These are phyloP conservation scores for Trichoderma semiorbis DNA, from an alignment of 2,329 filamentous ascomycete genomes.

Conservation along the genomic window DNA sequence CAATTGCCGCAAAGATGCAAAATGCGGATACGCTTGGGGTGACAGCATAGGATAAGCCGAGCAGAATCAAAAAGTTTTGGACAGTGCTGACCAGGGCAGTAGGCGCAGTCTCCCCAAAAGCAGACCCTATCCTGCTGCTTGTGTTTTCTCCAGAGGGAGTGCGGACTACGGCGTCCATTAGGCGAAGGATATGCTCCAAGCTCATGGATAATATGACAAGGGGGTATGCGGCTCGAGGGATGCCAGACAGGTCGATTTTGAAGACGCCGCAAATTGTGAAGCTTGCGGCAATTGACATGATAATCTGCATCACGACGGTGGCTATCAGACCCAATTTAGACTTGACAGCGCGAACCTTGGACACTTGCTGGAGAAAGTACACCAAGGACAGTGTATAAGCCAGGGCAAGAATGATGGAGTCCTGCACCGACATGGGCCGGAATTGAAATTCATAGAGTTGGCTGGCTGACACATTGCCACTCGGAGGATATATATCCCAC, in stretches of 20 bases:
- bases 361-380: conserved; percentile 66
- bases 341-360: conserved; percentile 70
- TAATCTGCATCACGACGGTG: conserved; percentile 66
- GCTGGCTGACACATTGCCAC: conserved; percentile 51
- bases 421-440: conserved; percentile 65
- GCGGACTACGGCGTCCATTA: conserved; percentile 73
- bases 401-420: conserved; percentile 59
- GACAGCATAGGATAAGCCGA: conserved; percentile 62
- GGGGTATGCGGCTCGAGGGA: conserved; percentile 71
- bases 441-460: conserved; percentile 77
- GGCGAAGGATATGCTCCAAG: conserved; percentile 72
- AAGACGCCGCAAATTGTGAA: conserved; percentile 76
- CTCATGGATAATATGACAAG: conserved; percentile 74
- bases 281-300: conserved; percentile 71
- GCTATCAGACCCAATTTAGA: conserved; percentile 69
- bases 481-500: conserved; percentile 64
- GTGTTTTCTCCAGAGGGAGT: conserved; percentile 67
- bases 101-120: conserved; percentile 69
- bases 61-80: conserved; percentile 67
- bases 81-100: conserved; percentile 63
- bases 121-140: conserved; percentile 66
- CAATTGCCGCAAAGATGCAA: conserved; percentile 72
- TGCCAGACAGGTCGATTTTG: conserved; percentile 69
- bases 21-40: conserved; percentile 70
- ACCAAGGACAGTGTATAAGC: conserved; percentile 62